Conservation (phyloP, 495 filamentous ascomycete species). For the Penicillium robsamsonii region DNA sequence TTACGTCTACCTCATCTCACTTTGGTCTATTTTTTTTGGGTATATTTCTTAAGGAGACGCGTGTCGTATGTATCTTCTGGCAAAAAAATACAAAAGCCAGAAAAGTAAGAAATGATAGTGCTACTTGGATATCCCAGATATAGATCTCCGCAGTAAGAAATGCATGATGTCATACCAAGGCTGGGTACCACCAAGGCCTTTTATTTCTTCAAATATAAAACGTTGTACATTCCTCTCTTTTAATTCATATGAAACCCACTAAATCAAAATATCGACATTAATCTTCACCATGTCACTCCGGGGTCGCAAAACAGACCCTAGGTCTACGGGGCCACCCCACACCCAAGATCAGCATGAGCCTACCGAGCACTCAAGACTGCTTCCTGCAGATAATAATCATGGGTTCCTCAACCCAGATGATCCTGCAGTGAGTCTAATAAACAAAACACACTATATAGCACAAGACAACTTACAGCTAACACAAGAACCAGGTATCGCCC, state of each 20-base stretch:
- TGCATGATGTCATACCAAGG: conserved; percentile 10
- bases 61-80: not conserved
- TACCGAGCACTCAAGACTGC: conserved; percentile 73
- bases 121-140: not conserved
- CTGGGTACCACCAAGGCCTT: not conserved
- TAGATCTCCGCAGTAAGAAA: not conserved
- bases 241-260: not conserved
- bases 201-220: not conserved
- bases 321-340: conserved; percentile 18
- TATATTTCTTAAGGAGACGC: not conserved
- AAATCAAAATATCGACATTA: not conserved
- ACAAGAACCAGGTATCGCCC: conserved; percentile 67
- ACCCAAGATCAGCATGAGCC: conserved; percentile 36
- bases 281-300: conserved; percentile 46
- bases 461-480: not conserved
- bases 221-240: not conserved
- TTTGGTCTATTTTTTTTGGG: not conserved
- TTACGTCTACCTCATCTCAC: not conserved
- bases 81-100: not conserved
- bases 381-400: conserved; percentile 56
- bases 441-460: not conserved
- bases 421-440: conserved; percentile 65
- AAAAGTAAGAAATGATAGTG: not conserved
- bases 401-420: conserved; percentile 87
- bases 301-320: conserved; percentile 45